Evolutionary conservation across 2,329 filamentous ascomycete genomes (phyloP).

Genomic region (Fusarium compactum): DNA sequence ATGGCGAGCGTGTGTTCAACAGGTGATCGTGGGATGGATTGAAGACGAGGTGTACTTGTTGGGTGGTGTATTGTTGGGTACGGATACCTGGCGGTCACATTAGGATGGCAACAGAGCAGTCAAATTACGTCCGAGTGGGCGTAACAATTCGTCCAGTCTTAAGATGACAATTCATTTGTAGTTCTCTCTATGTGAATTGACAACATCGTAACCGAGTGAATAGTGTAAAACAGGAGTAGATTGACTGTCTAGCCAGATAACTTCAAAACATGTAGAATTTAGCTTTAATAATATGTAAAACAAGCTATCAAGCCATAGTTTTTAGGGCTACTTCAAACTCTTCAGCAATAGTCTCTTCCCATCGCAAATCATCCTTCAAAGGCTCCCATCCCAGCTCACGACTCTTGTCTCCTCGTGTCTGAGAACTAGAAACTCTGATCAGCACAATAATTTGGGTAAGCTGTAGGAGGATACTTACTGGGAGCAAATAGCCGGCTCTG

Average conservation of each 20-base stretch:
- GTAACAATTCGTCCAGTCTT: not conserved
- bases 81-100: not conserved
- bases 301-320: not conserved
- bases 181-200: not conserved
- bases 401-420: conserved; percentile 2
- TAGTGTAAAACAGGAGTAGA: not conserved
- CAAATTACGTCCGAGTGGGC: accelerated
- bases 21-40: conserved; percentile 16
- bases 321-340: not conserved
- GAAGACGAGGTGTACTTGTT: not conserved
- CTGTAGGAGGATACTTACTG: not conserved
- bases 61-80: not conserved
- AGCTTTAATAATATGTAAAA: not conserved
- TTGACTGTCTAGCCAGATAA: not conserved
- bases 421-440: not conserved
- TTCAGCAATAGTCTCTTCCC: conserved; percentile 6
- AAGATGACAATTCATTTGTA: not conserved
- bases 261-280: too few relatives aligned
- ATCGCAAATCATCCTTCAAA: not conserved
- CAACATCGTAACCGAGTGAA: not conserved
- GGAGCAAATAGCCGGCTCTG: conserved; percentile 10
- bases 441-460: accelerated
- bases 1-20: conserved; percentile 5
- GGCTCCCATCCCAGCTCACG: conserved; percentile 10
- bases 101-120: not conserved